Evolutionary conservation across 805 yeast species (phyloP).

Genomic region (Kockiozyma suomiensis): DNA sequence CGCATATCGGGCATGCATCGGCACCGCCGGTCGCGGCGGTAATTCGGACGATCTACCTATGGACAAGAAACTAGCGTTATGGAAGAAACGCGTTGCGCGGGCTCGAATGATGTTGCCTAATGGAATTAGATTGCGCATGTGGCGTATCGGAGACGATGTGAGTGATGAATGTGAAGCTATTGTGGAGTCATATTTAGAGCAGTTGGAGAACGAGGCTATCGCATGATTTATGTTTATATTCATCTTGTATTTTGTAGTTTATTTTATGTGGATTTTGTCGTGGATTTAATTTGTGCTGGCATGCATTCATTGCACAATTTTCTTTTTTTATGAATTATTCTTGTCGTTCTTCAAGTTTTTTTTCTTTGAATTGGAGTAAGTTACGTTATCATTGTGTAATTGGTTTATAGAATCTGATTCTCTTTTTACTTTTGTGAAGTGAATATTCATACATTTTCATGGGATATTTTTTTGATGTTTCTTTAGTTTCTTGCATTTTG

Average conservation of each 20-base stretch:
- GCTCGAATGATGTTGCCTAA: slow-evolving; percentile 49
- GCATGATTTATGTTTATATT: not conserved
- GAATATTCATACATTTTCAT: too few relatives aligned
- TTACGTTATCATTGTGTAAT: too few relatives aligned
- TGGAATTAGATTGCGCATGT: slow-evolving; percentile 47
- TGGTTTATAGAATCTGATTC: too few relatives aligned
- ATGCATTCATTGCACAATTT: not conserved
- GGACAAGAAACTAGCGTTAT: slow-evolving; percentile 56
- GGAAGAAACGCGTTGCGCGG: slow-evolving; percentile 57
- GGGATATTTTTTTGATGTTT: too few relatives aligned
- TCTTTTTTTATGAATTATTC: too few relatives aligned
- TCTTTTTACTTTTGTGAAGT: too few relatives aligned
- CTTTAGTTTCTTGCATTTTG: too few relatives aligned
- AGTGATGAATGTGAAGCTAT: slow-evolving; percentile 41
- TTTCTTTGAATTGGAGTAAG: too few relatives aligned
- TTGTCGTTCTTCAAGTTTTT: too few relatives aligned
- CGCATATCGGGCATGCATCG: slow-evolving; percentile 29
- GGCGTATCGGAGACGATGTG: slow-evolving; percentile 50
- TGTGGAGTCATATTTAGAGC: slow-evolving; percentile 24
- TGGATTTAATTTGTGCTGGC: not conserved
- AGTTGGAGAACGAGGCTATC: slow-evolving; percentile 2
- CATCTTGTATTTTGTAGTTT: not conserved
- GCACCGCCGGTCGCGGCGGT: not conserved
- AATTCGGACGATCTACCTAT: slow-evolving; percentile 23
- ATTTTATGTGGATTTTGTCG: not conserved